Evolutionary conservation across 2,329 filamentous ascomycete species (phyloP).

Genomic region (Alternaria novae-zelandiae): DNA sequence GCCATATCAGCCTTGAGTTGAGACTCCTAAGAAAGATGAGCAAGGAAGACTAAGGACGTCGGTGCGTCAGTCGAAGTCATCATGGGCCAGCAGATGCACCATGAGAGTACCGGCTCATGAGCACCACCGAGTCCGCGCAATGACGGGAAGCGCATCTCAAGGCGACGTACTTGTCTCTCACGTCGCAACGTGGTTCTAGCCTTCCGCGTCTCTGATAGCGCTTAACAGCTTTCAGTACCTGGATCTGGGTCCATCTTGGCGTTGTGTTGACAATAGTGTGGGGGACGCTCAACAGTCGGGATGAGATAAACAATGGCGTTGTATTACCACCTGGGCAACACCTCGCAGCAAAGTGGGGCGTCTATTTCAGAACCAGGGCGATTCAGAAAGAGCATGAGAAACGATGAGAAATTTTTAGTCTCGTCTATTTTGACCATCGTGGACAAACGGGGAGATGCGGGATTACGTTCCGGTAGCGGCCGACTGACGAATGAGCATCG

Average conservation of each 20-base stretch:
- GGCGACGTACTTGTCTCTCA: slow-evolving; percentile 22
- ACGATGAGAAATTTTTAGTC: background rate
- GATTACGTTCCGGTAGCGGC: slow-evolving; percentile 15
- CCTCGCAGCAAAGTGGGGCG: background rate
- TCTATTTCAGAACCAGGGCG: background rate
- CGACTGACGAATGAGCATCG: slow-evolving; percentile 14
- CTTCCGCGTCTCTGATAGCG: slow-evolving; percentile 18
- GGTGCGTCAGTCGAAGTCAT: background rate
- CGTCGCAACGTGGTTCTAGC: slow-evolving; percentile 9
- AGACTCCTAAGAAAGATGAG: slow-evolving; percentile 11
- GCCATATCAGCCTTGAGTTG: background rate
- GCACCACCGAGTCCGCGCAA: background rate
- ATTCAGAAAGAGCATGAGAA: background rate
- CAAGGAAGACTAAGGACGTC: slow-evolving; percentile 1
- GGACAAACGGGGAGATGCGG: slow-evolving; percentile 18
- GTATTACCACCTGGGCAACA: background rate
- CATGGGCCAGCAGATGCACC: background rate
- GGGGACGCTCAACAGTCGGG: background rate
- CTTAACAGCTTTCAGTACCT: slow-evolving; percentile 17
- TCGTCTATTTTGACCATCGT: slow-evolving; percentile 1
- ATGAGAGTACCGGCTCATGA: background rate
- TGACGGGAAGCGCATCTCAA: slow-evolving; percentile 3
- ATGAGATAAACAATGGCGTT: background rate
- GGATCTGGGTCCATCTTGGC: slow-evolving; percentile 28
- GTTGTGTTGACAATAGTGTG: background rate